Percentiles rank a stretch among this genome's conserved stretches.
These are phyloP conservation scores for Colletotrichum chlorophyti DNA, from an alignment of 2,329 filamentous ascomycete genomes.

Conservation along the genomic window DNA sequence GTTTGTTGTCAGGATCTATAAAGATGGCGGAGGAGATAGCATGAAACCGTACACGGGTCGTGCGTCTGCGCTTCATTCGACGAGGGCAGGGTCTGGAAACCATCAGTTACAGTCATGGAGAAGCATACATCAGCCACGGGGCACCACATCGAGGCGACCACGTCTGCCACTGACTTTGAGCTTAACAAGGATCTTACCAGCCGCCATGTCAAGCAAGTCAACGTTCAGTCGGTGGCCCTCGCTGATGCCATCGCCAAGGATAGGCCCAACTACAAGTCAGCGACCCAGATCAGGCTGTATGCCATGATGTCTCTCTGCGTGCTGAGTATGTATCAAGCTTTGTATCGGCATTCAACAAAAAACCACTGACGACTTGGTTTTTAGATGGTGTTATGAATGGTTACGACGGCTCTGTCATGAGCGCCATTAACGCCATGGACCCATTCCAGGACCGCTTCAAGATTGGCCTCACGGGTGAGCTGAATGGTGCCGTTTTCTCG, in stretches of 20 bases:
- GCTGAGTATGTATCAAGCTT: not conserved
- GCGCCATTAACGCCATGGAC: constrained; percentile 30
- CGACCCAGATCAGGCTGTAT: constrained; percentile 27
- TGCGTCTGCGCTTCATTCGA: not conserved
- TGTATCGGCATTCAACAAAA: too few relatives aligned
- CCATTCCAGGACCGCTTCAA: constrained; percentile 30
- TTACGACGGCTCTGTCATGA: constrained; percentile 30
- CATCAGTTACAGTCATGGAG: constrained; percentile 1
- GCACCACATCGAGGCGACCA: constrained; percentile 19
- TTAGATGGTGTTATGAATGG: constrained; percentile 25
- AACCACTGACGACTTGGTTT: not conserved
- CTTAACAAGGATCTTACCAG: not conserved
- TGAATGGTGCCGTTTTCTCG: constrained; percentile 27
- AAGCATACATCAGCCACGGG: not conserved
- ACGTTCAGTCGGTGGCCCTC: constrained; percentile 30
- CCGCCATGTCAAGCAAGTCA: constrained; percentile 22
- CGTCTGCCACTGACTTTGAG: constrained; percentile 22
- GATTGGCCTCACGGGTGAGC: constrained; percentile 24
- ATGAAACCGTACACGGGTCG: not conserved
- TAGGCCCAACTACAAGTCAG: constrained; percentile 25
- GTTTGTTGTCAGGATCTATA: not conserved
- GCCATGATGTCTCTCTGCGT: constrained; percentile 32
- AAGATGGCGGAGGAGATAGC: not conserved
- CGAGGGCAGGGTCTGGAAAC: not conserved
- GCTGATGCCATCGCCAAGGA: constrained; percentile 32